Base-by-base conservation (phyloP, 192 early-diverging fungal genomes). In the Coemansia sp. region DNA sequence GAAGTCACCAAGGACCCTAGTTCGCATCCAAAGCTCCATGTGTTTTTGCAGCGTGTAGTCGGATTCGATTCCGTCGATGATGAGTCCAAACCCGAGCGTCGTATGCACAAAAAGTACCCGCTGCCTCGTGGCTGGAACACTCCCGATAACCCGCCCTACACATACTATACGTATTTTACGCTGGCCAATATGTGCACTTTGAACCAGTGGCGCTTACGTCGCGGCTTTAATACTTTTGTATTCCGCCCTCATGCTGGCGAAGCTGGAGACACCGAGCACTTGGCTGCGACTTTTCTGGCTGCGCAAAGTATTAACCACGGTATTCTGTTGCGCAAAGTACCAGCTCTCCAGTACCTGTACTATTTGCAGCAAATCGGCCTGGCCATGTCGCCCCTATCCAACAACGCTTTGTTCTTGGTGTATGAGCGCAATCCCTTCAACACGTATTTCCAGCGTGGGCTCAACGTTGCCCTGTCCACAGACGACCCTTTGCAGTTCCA, bases 401-500 rank as follows among this genome's bases (percentile, higher is more conserved):
- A 98, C 86, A 98, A 98, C 74, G 94, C 96, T 2, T 78, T 98
- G 32, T 98, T 98, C 71, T 78, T 98, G 56, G 91, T 89, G 20
- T 95, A 94, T 69, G 94, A 98, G 76, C 86, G 94, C 63, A 96
- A 98, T 70, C 94, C 94, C 1, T 92, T 98, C 65, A 86, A 91
- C 58, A 73, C 86, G 9, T 98, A 93, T 79, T 96, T 95, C 85
- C 92, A 98, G 65, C 88, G 95, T 37, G 96, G 96, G 0, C 86
- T 98, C 34, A 95, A 98, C 73, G 91, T 98, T 8, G 90, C 90
- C 12, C 76, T 98, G n/a, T 94, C 92, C 16, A 95, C 94, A 2
- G 96, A 98, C 69, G 96, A 98, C 75, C 96, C 96, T 10, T 66
- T 98, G 40, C 96, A 98, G 77, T 96, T 98, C 81, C 96, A 98